Evolutionary conservation across 1,139 yeast species (phyloP), one percentile per base, ranked within the genome.

Genomic region (Tardiomyces blankii): DNA sequence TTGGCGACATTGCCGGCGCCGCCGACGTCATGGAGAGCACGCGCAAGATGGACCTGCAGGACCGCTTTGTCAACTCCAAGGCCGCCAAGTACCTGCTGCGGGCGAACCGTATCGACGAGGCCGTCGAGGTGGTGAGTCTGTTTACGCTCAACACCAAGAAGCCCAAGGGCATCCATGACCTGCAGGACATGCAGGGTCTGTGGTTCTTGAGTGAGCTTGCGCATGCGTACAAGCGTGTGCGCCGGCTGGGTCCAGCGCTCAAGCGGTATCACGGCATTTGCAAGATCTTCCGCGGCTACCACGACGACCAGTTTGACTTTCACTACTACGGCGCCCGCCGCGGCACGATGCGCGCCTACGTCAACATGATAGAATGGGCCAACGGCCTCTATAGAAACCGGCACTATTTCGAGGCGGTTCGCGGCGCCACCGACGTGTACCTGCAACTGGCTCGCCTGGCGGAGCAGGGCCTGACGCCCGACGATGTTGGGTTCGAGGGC

Each of bases 201-300:
- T 88, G 96, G 95, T 86, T 87, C 49, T 67, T 93, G 52, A 67
- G 76, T 38, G 96, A 87, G 61, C 81, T 84, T 61, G 97, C 93
- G 1, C 95, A 85, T 59, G 82, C 93, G 5, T 86, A 85, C 58
- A 65, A 64, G 45, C 74, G 85, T 53, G 53, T 70, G 33, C 52
- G 68, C 23, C 73, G 72, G 45, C 50, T 59, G 55, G 95, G 95
- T 0, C 67, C 91, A 54, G 80, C 96, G 0, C 66, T 88, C 53
- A 93, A 93, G 64, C 75, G 98, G 57, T 87, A 75, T 60, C 65
- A 69, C 38, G 80, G 88, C 1, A 73, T 88, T 32, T 69, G 79
- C 45, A 78, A 79, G 50, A 75, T 83, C 28, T 87, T 80, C 64
- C 74, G 77, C 44, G 84, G 78, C 48, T 87, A 81, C 65, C 76